These are phyloP conservation scores for Scheffersomyces ergatensis DNA, from an alignment of 805 yeast genomes.

Conservation along the genomic window DNA sequence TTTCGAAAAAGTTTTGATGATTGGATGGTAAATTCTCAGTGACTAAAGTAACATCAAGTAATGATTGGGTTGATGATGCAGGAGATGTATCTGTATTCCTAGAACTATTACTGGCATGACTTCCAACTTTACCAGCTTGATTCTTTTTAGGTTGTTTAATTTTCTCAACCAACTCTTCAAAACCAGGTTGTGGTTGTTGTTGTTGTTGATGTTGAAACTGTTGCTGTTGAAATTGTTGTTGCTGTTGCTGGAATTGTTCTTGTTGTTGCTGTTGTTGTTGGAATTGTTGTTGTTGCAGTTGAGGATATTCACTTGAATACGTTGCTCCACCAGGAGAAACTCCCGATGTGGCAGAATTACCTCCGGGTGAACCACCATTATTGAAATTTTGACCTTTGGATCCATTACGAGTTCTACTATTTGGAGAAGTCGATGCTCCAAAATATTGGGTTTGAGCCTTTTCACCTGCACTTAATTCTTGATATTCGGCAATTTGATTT, in stretches of 20 bases:
- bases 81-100: slow-evolving; percentile 29
- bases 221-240: slow-evolving; percentile 1
- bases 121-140: slow-evolving; percentile 1
- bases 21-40: slow-evolving; percentile 50
- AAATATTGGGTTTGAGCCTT: slow-evolving; percentile 6
- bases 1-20: slow-evolving; percentile 43
- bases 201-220: not conserved
- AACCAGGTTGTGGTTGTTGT: slow-evolving; percentile 10
- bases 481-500: slow-evolving; percentile 36
- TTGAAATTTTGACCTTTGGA: not conserved
- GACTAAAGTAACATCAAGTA: slow-evolving; percentile 56
- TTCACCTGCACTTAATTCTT: slow-evolving; percentile 22
- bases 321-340: slow-evolving; percentile 26
- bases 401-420: not conserved
- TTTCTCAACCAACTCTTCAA: slow-evolving; percentile 34
- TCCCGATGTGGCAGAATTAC: slow-evolving; percentile 19
- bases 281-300: slow-evolving; percentile 3
- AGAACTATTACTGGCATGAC: slow-evolving; percentile 1
- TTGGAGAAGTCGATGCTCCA: slow-evolving; percentile 5
- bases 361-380: slow-evolving; percentile 6
- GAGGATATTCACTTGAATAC: slow-evolving; percentile 7
- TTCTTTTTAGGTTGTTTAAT: slow-evolving; percentile 16
- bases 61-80: slow-evolving; percentile 31
- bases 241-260: not conserved
- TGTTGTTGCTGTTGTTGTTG: slow-evolving; percentile 5